Conservation (phyloP, 306 rosid genomes). For the Betula pendula region DNA sequence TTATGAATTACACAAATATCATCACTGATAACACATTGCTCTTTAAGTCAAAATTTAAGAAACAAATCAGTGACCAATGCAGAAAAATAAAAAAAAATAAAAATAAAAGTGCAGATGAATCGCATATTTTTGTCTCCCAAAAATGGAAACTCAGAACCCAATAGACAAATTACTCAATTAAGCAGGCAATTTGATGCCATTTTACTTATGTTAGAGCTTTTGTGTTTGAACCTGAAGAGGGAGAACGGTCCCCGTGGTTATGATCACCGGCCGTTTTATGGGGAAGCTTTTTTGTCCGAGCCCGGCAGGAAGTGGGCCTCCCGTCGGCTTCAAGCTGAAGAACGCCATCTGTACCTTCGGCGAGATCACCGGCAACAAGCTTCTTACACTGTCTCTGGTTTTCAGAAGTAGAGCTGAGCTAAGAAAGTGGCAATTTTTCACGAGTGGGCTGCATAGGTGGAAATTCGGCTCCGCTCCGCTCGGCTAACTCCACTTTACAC, state of each 20-base stretch:
- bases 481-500: no score
- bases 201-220: not conserved
- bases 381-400: not conserved
- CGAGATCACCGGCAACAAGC: slow-evolving; percentile 1
- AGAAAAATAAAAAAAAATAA: not conserved
- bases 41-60: not conserved
- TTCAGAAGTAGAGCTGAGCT: not conserved
- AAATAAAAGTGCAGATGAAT: not conserved
- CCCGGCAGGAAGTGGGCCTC: slow-evolving; percentile 13
- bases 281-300: slow-evolving; percentile 5
- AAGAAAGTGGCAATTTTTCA: not conserved
- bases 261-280: slow-evolving; percentile 2
- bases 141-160: not conserved
- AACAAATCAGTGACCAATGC: not conserved
- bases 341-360: slow-evolving; percentile 28
- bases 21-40: not conserved
- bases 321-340: slow-evolving; percentile 6
- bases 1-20: not conserved
- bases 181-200: not conserved
- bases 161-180: not conserved
- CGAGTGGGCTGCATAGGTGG: not conserved
- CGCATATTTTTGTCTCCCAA: not conserved
- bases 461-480: no score
- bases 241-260: slow-evolving; percentile 9
- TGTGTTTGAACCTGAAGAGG: slow-evolving; percentile 31